Percentiles rank a stretch among this genome's conserved stretches.
Conservation (phyloP, 768 basidiomycete genomes). For the Tephrocybe sp. region DNA sequence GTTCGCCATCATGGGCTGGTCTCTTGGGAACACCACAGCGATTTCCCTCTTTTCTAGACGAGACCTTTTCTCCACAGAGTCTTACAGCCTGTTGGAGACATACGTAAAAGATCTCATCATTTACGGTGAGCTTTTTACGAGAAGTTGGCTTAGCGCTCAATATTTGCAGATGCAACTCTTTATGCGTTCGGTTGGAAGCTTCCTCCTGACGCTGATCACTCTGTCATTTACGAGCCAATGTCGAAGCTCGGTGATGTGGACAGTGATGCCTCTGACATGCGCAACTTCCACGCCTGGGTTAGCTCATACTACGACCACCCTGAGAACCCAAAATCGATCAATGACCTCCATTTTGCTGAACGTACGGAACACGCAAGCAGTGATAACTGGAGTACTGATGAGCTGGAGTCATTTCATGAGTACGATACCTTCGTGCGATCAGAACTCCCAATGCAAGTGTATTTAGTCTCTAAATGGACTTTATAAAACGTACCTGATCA, state of each 20-base stretch:
- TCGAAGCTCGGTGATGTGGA: background rate
- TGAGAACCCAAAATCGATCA: constrained; percentile 15
- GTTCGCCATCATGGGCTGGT: constrained; percentile 38
- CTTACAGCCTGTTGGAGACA: constrained; percentile 23
- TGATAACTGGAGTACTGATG: constrained; percentile 21
- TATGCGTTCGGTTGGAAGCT: constrained; percentile 28
- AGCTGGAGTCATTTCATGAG: constrained; percentile 18
- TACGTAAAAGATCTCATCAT: constrained; percentile 32
- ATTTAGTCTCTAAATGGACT: no score
- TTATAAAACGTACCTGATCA: no score
- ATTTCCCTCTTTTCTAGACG: constrained; percentile 28
- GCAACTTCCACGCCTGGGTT: constrained; percentile 27
- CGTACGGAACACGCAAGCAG: constrained; percentile 17
- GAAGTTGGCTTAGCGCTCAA: background rate
- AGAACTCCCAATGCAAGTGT: constrained; percentile 23
- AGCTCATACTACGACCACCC: constrained; percentile 30
- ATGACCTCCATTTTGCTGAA: constrained; percentile 21
- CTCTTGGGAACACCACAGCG: constrained; percentile 28
- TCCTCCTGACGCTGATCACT: constrained; percentile 14
- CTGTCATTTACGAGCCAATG: constrained; percentile 13
- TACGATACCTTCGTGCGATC: constrained; percentile 14
- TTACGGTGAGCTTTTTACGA: constrained; percentile 36
- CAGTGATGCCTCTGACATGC: constrained; percentile 3
- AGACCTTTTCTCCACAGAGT: constrained; percentile 18
- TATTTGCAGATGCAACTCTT: constrained; percentile 31